phyloP scores from a whole-genome alignment of 1,284 basidiomycete species.

The Trametes versicolor region DNA sequence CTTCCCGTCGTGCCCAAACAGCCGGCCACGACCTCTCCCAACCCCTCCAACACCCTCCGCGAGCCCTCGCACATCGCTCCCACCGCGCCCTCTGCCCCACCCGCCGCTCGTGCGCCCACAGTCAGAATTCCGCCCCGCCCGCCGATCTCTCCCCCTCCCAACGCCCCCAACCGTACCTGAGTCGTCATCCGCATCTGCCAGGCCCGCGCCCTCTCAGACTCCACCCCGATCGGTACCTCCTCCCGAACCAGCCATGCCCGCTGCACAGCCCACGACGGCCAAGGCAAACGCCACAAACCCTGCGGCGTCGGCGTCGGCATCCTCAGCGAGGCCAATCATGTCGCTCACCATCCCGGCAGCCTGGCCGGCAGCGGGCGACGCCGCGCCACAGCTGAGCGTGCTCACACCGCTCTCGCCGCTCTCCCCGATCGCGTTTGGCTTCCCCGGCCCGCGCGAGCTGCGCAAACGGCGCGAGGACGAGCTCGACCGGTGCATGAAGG shows the following conservation, averaged over 20 bases:
- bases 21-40: conserved; percentile 23
- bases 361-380: not conserved
- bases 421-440: conserved; percentile 32
- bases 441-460: conserved; percentile 26
- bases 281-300: not conserved
- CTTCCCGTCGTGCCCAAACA: not conserved
- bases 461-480: conserved; percentile 32
- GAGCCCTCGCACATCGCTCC: conserved; percentile 1
- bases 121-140: conserved; percentile 7
- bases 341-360: conserved; percentile 16
- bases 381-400: not conserved
- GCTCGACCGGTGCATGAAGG: conserved; percentile 31
- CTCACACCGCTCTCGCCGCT: conserved; percentile 27
- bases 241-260: not conserved
- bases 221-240: not conserved
- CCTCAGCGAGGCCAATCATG: conserved; percentile 15
- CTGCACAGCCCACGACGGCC: not conserved
- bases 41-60: conserved; percentile 24
- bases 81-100: conserved; percentile 28
- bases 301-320: conserved; percentile 6
- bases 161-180: conserved; percentile 18
- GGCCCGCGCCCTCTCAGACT: not conserved
- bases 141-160: conserved; percentile 13
- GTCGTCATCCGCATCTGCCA: not conserved
- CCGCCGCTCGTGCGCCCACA: conserved; percentile 22